Base-by-base conservation (phyloP, 768 basidiomycete genomes). In the Russula sp. region DNA sequence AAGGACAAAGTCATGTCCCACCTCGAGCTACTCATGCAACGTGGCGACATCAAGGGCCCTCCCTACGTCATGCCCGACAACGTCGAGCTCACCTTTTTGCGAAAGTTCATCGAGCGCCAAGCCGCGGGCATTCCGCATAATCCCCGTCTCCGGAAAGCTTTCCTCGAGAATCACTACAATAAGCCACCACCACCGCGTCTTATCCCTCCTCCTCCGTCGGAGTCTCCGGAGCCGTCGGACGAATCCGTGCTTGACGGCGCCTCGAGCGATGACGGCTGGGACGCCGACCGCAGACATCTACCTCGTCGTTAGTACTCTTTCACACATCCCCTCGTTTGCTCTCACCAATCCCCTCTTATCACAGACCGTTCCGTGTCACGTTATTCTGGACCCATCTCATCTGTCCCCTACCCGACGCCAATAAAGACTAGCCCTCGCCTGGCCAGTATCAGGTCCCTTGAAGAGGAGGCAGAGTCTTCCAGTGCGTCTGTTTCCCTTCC, bases 1-100 rank as follows among this genome's bases (percentile, higher is more conserved):
- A 91, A 91, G 72, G 89, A 91, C 74, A 91, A 90, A 73, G 89
- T 87, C 55, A 91, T 91, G 89, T 87, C 88, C 50, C 88, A 91
- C 74, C 79, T 91, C 48, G 89, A 91, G 72, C 79, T 90, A 2
- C 83, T 90, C 67, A 90, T 91, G 86, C 89, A 90, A 70, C 90
- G 90, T 69, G 87, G 88, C 69, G 89, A 91, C 65, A 91, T 91
- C 35, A 87, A 85, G 69, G 88, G 89, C 18, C 89, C 89, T 3
- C 88, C 89, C 25, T 90, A 90, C 72, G 68, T 80, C 61, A 91
- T 91, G 89, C 80, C 87, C 10, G 89, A 90, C 68, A 83, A 88
- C 66, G 72, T 88, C 70, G 88, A 91, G 68, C 78, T 91, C 62
- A 73, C 84, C 0, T 91, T 90, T 74, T 81, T 91, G 48, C 83